Conservation (phyloP, 768 basidiomycete species). For the Agrocybe chaxingu region DNA sequence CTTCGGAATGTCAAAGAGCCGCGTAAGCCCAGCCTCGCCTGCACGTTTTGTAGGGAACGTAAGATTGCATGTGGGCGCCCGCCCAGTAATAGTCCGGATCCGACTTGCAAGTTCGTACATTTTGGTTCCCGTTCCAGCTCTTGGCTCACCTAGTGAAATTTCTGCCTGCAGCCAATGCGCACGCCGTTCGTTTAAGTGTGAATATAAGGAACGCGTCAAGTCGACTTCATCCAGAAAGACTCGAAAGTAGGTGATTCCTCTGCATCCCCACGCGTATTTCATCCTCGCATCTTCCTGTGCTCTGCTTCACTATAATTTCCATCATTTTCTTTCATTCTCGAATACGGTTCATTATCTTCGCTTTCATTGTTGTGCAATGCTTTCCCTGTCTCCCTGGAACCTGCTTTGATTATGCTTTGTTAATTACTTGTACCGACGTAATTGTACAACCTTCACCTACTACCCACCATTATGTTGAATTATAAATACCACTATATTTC, state of each 20-base stretch:
- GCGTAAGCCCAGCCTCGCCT: conserved; percentile 30
- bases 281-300: too few relatives aligned
- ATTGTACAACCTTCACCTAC: background rate
- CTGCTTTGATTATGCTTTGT: too few relatives aligned
- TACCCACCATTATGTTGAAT: background rate
- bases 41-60: conserved; percentile 38
- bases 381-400: too few relatives aligned
- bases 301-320: too few relatives aligned
- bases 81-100: conserved; percentile 34
- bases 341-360: too few relatives aligned
- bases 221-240: background rate
- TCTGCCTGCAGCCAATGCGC: conserved; percentile 12
- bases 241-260: too few relatives aligned
- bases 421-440: background rate
- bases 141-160: background rate
- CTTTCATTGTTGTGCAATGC: too few relatives aligned
- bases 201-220: background rate
- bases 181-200: conserved; percentile 14
- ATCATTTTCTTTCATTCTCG: too few relatives aligned
- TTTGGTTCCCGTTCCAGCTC: conserved; percentile 17
- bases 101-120: conserved; percentile 46
- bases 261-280: too few relatives aligned
- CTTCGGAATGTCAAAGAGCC: conserved; percentile 16
- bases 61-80: conserved; percentile 40
- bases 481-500: too few relatives aligned